Evolutionary conservation across 2,329 filamentous ascomycete species (phyloP).

Genomic region (Aspergillus arachidicola): DNA sequence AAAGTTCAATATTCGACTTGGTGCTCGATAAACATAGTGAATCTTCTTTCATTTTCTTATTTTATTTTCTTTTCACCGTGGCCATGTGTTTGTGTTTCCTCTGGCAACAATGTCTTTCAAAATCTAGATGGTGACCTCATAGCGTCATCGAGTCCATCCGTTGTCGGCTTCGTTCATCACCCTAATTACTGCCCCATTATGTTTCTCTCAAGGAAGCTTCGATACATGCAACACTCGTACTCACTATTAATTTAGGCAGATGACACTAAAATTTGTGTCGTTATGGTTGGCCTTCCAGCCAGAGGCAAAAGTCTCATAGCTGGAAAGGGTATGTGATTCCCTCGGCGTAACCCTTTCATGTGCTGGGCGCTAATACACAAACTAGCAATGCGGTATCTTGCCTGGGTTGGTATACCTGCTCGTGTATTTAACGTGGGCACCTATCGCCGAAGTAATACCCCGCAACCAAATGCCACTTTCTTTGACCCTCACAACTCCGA

Average conservation of each 20-base stretch:
- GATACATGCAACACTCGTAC: conserved; percentile 2
- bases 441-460: conserved; percentile 86
- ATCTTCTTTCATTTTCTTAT: background rate
- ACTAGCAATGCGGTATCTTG: conserved; percentile 85
- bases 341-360: background rate
- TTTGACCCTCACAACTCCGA: conserved; percentile 90
- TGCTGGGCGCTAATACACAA: background rate
- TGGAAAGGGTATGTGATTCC: conserved; percentile 75
- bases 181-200: conserved; percentile 2
- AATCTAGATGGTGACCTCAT: background rate
- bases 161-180: background rate
- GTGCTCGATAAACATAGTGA: background rate
- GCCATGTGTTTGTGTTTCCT: background rate
- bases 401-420: conserved; percentile 92
- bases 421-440: conserved; percentile 97
- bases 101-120: background rate
- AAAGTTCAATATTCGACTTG: background rate
- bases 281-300: conserved; percentile 97
- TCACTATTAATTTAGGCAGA: conserved; percentile 72
- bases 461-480: conserved; percentile 90
- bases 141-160: conserved; percentile 2
- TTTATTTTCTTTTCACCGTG: conserved; percentile 1
- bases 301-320: conserved; percentile 97
- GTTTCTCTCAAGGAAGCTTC: background rate
- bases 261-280: conserved; percentile 94